Percentiles rank a stretch among this genome's conserved stretches.
phyloP scores from a whole-genome alignment of 352 stramenopile genomes.

The Globisporangium takayamanum region DNA sequence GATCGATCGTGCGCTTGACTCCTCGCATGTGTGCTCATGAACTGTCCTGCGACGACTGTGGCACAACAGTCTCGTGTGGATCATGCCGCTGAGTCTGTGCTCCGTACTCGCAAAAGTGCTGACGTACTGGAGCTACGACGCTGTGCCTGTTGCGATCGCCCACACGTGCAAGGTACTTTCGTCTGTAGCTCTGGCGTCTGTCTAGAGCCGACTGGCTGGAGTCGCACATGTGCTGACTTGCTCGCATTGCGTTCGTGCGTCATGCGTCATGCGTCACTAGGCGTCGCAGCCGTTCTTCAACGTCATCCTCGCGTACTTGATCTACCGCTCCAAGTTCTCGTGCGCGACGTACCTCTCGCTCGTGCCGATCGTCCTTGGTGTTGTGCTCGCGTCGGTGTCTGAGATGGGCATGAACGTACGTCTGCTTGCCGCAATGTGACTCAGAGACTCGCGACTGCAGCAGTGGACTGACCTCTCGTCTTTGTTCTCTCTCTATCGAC shows the following conservation, averaged over 20 bases:
- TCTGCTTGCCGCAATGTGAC: constrained; percentile 14
- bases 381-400: constrained; percentile 77
- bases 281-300: constrained; percentile 86
- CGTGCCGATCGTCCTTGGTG: constrained; percentile 74
- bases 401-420: constrained; percentile 79
- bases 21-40: background rate
- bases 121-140: constrained; percentile 88
- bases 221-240: background rate
- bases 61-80: constrained; percentile 47
- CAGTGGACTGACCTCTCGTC: background rate
- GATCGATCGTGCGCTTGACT: background rate
- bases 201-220: background rate
- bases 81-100: constrained; percentile 75
- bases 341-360: constrained; percentile 70
- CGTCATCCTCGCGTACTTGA: constrained; percentile 66
- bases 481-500: background rate
- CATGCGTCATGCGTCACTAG: constrained; percentile 4
- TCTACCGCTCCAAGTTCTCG: constrained; percentile 73
- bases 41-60: background rate
- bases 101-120: constrained; percentile 76
- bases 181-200: background rate
- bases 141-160: constrained; percentile 74
- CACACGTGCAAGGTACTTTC: constrained; percentile 68
- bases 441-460: background rate
- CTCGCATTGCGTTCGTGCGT: background rate